Base-by-base conservation (phyloP, 495 filamentous ascomycete species). In the Hamigera avellanea region DNA sequence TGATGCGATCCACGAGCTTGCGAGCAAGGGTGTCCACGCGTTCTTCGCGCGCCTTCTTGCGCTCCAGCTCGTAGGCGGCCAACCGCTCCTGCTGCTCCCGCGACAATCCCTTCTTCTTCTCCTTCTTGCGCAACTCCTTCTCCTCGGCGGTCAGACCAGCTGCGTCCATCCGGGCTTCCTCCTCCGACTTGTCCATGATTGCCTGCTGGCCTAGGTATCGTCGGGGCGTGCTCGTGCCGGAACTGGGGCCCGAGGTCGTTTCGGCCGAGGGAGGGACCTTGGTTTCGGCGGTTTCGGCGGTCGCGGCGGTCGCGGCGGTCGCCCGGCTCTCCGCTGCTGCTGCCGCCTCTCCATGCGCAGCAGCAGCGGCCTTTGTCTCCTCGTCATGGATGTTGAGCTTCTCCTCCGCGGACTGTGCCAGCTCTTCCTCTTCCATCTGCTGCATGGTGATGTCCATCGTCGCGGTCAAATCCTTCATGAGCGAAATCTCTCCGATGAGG, bases 11-110 rank as follows among this genome's bases (percentile, higher is more conserved):
- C 19, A 95, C 59, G 6, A 99, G 71, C 55, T 95, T 95, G 45
- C 77, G 75, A 6, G 78, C 69, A 18, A 98, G 68, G 1, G 78
- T 87, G 32, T 83, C 76, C 26, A 96, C 83, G 23, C 91, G 83
- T 49, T 96, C 86, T 51, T 95, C 78, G n/a, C 91, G 81, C 31
- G 93, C 74, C 45, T 69, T 71, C 39, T 75, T 74, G 6, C 93
- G 80, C 61, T 98, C 91, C 36, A 72, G 69, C 58, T 98, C 93
- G 54, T 86, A 87, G 2, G 83, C 86, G 1, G 76, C 78, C 14
- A 96, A 73, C 43, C 89, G 82, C 50, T 95, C 89, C 15, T 80
- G 73, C 52, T 98, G 93, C 54, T 96, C 91, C 58, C 83, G 87
- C 15, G 76, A 75, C 35, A 98, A 56, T 2, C 81, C 76, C 69